phyloP scores from a whole-genome alignment of 805 yeast species.

The Saturnispora serradocipensis region DNA sequence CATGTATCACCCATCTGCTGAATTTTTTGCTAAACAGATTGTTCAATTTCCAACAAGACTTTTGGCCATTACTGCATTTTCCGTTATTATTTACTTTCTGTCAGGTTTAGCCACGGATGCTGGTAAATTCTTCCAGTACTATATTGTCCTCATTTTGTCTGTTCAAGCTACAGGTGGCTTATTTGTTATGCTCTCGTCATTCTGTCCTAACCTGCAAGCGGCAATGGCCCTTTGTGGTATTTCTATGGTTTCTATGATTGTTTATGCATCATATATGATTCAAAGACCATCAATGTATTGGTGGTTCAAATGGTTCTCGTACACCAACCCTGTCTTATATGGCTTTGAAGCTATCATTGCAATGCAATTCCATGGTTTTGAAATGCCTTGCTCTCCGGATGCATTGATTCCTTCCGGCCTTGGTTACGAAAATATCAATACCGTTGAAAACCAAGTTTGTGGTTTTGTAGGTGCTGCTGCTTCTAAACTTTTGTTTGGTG shows the following conservation, averaged over 20 bases:
- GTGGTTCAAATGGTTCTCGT: slow-evolving; percentile 52
- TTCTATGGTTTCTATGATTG: slow-evolving; percentile 38
- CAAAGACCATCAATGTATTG: slow-evolving; percentile 51
- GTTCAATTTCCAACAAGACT: slow-evolving; percentile 51
- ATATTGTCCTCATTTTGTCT: slow-evolving; percentile 1
- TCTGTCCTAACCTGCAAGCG: slow-evolving; percentile 37
- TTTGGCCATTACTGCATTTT: slow-evolving; percentile 38
- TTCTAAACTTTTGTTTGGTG: slow-evolving; percentile 16
- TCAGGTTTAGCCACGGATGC: slow-evolving; percentile 42
- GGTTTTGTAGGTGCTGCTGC: slow-evolving; percentile 39
- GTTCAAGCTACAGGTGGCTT: slow-evolving; percentile 40
- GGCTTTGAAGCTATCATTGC: slow-evolving; percentile 46
- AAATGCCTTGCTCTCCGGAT: slow-evolving; percentile 37
- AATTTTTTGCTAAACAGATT: slow-evolving; percentile 46
- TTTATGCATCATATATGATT: slow-evolving; percentile 59
- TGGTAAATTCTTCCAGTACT: slow-evolving; percentile 38
- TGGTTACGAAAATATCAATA: slow-evolving; percentile 35
- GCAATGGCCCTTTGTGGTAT: slow-evolving; percentile 59
- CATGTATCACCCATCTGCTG: slow-evolving; percentile 59
- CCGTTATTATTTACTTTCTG: slow-evolving; percentile 42
- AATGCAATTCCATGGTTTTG: slow-evolving; percentile 47
- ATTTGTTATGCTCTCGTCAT: slow-evolving; percentile 45
- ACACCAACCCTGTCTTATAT: slow-evolving; percentile 39
- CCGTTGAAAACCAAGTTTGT: slow-evolving; percentile 38
- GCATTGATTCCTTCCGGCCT: slow-evolving; percentile 46